Evolutionary conservation across 768 basidiomycete genomes (phyloP).

Genomic region (Lactifluus hygrophoroides): DNA sequence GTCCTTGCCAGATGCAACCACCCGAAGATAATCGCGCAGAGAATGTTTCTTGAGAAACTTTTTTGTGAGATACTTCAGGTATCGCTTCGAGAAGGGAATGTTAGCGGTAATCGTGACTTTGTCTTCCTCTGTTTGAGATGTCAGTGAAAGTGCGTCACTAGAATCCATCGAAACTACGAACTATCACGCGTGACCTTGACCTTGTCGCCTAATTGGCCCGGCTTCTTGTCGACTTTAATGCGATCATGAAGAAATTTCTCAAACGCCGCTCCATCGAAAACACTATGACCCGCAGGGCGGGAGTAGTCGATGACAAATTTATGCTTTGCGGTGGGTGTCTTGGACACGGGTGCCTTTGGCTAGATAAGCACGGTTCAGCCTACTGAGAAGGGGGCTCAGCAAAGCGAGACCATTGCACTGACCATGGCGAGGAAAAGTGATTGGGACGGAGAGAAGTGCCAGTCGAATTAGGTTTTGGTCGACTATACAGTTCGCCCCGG

Average conservation of each 20-base stretch:
- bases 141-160: neutral
- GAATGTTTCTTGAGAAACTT: conserved; percentile 98
- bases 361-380: conserved; percentile 51
- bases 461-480: neutral
- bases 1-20: conserved; percentile 91
- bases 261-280: conserved; percentile 56
- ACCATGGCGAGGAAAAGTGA: conserved; percentile 50
- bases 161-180: conserved; percentile 30
- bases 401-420: conserved; percentile 62
- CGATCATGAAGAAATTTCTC: conserved; percentile 92
- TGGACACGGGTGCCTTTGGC: conserved; percentile 52
- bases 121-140: conserved; percentile 47
- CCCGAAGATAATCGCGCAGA: conserved; percentile 95
- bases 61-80: conserved; percentile 98
- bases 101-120: conserved; percentile 80
- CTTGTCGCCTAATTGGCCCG: conserved; percentile 84
- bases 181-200: conserved; percentile 85
- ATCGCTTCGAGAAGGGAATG: conserved; percentile 92
- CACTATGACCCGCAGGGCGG: conserved; percentile 58
- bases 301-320: conserved; percentile 86
- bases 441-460: conserved; percentile 19
- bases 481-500: conserved; percentile 44
- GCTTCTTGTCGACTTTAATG: conserved; percentile 88
- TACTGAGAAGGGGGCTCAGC: conserved; percentile 91
- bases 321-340: conserved; percentile 48